Evolutionary conservation across 2,329 filamentous ascomycete species (phyloP).

Genomic region (Epichloe sibirici): DNA sequence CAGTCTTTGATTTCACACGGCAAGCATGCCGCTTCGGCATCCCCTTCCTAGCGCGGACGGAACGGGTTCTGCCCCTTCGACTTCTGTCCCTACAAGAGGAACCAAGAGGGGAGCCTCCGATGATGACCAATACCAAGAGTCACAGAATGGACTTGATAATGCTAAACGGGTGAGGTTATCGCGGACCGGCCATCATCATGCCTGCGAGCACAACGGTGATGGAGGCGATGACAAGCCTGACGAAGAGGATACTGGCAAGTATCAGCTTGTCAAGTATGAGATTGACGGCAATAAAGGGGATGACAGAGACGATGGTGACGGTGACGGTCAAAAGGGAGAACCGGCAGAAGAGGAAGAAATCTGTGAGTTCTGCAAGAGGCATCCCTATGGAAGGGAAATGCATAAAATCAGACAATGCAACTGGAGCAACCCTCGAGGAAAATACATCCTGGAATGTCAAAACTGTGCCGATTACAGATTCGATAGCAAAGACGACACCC

Average conservation of each 20-base stretch:
- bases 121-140: too few relatives aligned
- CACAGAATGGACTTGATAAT: too few relatives aligned
- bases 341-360: not conserved
- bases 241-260: too few relatives aligned
- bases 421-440: slow-evolving; percentile 1
- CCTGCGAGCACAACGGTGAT: not conserved
- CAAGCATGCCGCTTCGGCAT: not conserved
- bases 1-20: not conserved
- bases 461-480: slow-evolving; percentile 15
- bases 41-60: not conserved
- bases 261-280: too few relatives aligned
- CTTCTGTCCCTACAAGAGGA: not conserved
- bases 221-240: too few relatives aligned
- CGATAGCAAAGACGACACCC: not conserved
- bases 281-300: too few relatives aligned
- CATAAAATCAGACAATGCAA: slow-evolving; percentile 7
- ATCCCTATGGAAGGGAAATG: slow-evolving; percentile 5
- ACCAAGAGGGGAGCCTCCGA: not conserved
- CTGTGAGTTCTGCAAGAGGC: slow-evolving; percentile 10
- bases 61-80: not conserved
- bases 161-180: not conserved
- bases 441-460: slow-evolving; percentile 12
- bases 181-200: not conserved
- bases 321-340: not conserved
- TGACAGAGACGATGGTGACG: not conserved